These are phyloP conservation scores for Encephalitozoon intestinalis DNA, from an alignment of 371 early-diverging fungal species.

Conservation along the genomic window DNA sequence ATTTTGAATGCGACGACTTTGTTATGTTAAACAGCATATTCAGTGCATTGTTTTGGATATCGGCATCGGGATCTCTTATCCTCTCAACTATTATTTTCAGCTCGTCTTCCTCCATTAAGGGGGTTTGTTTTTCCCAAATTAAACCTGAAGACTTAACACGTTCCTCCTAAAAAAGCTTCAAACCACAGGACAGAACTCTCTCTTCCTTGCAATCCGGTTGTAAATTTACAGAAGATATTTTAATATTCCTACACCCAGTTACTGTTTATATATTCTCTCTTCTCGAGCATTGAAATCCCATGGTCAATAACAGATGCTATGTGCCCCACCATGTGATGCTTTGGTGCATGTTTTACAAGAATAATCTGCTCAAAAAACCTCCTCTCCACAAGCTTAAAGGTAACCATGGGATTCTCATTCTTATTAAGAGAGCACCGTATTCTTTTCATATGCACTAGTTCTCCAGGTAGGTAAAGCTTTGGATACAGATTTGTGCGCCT, in stretches of 20 bases:
- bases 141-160: neutral
- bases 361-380: conserved; percentile 8
- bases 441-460: conserved; percentile 45
- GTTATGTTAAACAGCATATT: conserved; percentile 27
- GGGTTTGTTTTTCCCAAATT: conserved; percentile 20
- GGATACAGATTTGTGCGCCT: conserved; percentile 32
- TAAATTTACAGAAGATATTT: neutral
- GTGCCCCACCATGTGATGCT: conserved; percentile 21
- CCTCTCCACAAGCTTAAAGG: conserved; percentile 1
- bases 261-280: too few relatives aligned
- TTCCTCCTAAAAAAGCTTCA: neutral
- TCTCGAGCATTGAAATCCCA: neutral
- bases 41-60: conserved; percentile 27
- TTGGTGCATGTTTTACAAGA: conserved; percentile 22
- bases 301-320: conserved; percentile 1
- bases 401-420: conserved; percentile 17
- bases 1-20: conserved; percentile 26
- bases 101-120: conserved; percentile 31
- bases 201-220: neutral
- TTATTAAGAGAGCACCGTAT: neutral
- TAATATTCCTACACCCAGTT: neutral
- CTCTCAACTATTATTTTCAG: conserved; percentile 33
- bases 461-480: conserved; percentile 58
- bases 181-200: neutral
- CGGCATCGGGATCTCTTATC: conserved; percentile 18